Evolutionary conservation across 306 rosid species (phyloP), one percentile per base, ranked within the genome.

Genomic region (Cicer arietinum): DNA sequence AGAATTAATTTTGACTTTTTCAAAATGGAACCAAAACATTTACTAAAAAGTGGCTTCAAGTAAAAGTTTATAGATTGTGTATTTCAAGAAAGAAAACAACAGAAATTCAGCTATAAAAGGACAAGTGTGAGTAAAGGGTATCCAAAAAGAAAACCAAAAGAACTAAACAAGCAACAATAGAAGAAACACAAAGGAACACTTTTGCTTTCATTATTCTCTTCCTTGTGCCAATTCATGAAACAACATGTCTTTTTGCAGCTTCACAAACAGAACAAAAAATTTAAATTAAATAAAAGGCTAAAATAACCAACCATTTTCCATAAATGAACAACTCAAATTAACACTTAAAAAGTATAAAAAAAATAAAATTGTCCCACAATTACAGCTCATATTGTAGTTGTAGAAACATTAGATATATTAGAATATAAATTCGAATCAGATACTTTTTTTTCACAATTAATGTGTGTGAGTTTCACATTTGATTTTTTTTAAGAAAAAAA

Each of bases 101-200:
- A 48, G 11, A 69, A 70, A 51, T 50, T 50, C 56, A 50, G 18
- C 56, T 30, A 50, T n/a, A 50, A 18, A 13, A 50, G 56, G 56
- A 50, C 0, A 74, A 78, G 79, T 84, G 70, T 43, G 88, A 87
- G 91, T 79, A 78, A 89, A 87, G 88, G 71, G 63, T 85, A 69
- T 80, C 78, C 83, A 83, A 77, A 79, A 77, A 56, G 47, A 75
- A 63, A 75, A 59, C 57, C 75, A 69, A 80, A 68, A 69, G 67
- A 86, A 76, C 74, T 67, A 4, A 75, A 72, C 67, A 90, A 79
- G 89, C 83, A 88, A 88, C 79, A 75, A 53, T 69, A 63, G 79
- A 64, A 77, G 75, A 77, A 74, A 83, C 81, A 76, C 75, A 64
- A 75, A 82, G 78, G 71, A 69, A 78, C 35, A 30, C 64, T 57